These are phyloP conservation scores for Tylopilus sp. DNA, from an alignment of 768 basidiomycete genomes.

Conservation along the genomic window DNA sequence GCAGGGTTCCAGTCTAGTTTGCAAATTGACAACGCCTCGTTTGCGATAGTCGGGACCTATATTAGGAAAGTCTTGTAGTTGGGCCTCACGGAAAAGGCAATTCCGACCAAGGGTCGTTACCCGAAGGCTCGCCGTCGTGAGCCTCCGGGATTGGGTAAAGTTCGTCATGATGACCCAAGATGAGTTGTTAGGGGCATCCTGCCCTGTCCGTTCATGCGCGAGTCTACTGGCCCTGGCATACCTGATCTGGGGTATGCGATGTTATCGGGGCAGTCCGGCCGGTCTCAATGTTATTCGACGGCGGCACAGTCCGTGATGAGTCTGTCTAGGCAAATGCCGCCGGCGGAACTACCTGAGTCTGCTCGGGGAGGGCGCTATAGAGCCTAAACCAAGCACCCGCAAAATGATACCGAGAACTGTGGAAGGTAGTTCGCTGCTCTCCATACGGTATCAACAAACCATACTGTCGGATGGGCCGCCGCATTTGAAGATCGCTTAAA, in stretches of 20 bases:
- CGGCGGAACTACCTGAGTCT: not conserved
- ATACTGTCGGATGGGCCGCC: not conserved
- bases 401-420: not conserved
- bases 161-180: conserved; percentile 4
- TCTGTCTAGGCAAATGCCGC: not conserved
- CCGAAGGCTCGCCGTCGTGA: not conserved
- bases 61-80: conserved; percentile 14
- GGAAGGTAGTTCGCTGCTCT: not conserved
- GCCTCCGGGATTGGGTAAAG: not conserved
- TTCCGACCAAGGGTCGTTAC: not conserved
- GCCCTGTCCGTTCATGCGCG: not conserved
- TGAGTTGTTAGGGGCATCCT: not conserved
- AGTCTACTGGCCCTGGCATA: conserved; percentile 8
- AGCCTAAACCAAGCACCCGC: conserved; percentile 9
- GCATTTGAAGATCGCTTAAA: conserved; percentile 1
- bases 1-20: not conserved
- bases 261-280: conserved; percentile 4
- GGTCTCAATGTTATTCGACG: not conserved
- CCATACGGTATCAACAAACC: not conserved
- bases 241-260: not conserved
- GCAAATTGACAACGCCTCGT: not conserved
- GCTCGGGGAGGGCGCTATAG: not conserved
- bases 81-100: not conserved
- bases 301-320: not conserved
- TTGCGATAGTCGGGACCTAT: conserved; percentile 11